Evolutionary conservation across 768 basidiomycete genomes (phyloP).

Genomic region (Mycena galopus): DNA sequence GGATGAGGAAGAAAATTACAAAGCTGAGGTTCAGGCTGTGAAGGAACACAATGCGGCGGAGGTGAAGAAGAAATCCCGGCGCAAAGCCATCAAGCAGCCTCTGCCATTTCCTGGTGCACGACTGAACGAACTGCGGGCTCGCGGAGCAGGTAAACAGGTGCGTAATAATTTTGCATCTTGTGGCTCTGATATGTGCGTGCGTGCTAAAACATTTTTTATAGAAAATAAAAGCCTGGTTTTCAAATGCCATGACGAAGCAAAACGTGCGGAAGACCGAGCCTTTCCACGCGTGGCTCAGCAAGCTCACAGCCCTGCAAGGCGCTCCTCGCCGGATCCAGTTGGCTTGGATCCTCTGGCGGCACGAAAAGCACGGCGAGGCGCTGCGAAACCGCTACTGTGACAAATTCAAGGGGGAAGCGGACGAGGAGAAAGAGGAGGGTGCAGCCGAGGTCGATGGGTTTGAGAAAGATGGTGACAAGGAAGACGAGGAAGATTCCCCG

Average conservation of each 20-base stretch:
- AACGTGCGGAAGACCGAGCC: background rate
- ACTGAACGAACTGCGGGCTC: background rate
- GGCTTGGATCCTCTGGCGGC: background rate
- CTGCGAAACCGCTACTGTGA: background rate
- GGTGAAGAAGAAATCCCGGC: background rate
- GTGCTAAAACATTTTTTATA: background rate
- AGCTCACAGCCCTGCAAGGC: background rate
- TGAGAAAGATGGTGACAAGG: no score
- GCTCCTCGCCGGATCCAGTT: background rate
- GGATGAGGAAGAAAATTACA: background rate
- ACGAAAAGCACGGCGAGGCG: background rate
- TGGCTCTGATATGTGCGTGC: background rate
- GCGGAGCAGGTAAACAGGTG: background rate
- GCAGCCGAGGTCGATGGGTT: no score
- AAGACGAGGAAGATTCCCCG: background rate
- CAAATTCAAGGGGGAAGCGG: background rate
- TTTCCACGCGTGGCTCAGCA: background rate
- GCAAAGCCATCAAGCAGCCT: background rate
- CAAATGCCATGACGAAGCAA: background rate
- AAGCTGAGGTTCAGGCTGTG: background rate
- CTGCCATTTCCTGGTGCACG: background rate
- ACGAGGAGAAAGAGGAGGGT: background rate
- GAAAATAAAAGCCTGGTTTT: background rate
- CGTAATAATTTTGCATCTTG: background rate
- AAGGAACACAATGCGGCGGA: background rate